phyloP scores from a whole-genome alignment of 2,329 filamentous ascomycete species.

The Rutstroemia sp. region DNA sequence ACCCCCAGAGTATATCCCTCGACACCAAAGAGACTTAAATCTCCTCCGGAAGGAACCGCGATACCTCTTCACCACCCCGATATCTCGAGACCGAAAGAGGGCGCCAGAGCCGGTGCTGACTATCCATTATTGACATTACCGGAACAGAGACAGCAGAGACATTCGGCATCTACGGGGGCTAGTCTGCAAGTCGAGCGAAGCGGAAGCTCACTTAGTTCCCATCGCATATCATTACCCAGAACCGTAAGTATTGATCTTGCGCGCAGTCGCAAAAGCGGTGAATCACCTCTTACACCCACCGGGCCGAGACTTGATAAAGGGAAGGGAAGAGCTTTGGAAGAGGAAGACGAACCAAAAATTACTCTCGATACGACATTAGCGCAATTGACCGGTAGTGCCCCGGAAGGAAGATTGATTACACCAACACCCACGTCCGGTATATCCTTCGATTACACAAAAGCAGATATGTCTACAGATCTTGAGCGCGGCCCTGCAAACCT shows the following conservation, averaged over 20 bases:
- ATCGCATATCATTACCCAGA: slow-evolving; percentile 27
- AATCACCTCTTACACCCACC: slow-evolving; percentile 13
- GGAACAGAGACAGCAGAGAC: slow-evolving; percentile 46
- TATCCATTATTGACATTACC: slow-evolving; percentile 50
- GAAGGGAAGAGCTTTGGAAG: slow-evolving; percentile 23
- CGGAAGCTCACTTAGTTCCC: slow-evolving; percentile 24
- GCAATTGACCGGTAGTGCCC: slow-evolving; percentile 8
- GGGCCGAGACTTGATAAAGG: slow-evolving; percentile 22
- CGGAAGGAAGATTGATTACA: slow-evolving; percentile 5
- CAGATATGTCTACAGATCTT: slow-evolving; percentile 25
- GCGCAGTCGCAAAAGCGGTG: slow-evolving; percentile 22
- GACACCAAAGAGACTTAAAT: slow-evolving; percentile 12
- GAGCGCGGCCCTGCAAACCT: slow-evolving; percentile 25
- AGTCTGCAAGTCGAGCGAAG: slow-evolving; percentile 42
- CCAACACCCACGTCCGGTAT: slow-evolving; percentile 15
- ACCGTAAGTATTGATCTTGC: slow-evolving; percentile 28
- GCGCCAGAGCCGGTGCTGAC: slow-evolving; percentile 21
- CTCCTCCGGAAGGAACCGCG: slow-evolving; percentile 18
- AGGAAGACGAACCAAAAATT: slow-evolving; percentile 8
- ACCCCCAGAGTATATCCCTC: slow-evolving; percentile 37
- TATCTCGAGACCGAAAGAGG: slow-evolving; percentile 20
- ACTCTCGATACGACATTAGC: slow-evolving; percentile 5
- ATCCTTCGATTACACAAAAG: slow-evolving; percentile 21
- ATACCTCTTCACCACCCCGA: slow-evolving; percentile 28
- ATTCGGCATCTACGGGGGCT: slow-evolving; percentile 36